A percentile compares a stretch with the other conserved stretches of the same genome.
Evolutionary conservation across 2,329 filamentous ascomycete genomes (phyloP).

Genomic region (Colletotrichum spaethianum): DNA sequence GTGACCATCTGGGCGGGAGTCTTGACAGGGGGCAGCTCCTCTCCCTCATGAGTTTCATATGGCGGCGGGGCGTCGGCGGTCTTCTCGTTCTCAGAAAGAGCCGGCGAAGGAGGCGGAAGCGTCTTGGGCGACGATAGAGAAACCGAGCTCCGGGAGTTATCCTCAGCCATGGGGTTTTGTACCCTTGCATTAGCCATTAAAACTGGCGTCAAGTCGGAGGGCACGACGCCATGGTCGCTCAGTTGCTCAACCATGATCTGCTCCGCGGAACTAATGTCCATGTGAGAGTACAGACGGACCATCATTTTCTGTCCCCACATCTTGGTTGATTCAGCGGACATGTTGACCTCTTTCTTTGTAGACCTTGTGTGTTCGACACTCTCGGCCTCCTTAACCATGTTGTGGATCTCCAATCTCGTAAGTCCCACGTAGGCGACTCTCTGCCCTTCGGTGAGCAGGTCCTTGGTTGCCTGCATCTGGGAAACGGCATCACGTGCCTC

Average conservation of each 20-base stretch:
- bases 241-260: conserved; percentile 99
- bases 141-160: conserved; percentile 13
- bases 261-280: conserved; percentile 93
- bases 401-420: conserved; percentile 83
- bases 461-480: conserved; percentile 96
- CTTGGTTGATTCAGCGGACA: conserved; percentile 82
- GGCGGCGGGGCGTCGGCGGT: conserved; percentile 68
- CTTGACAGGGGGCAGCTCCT: conserved; percentile 83
- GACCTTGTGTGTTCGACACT: conserved; percentile 72
- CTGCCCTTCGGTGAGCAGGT: conserved; percentile 94
- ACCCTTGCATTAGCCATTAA: conserved; percentile 94
- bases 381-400: conserved; percentile 80
- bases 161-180: conserved; percentile 87
- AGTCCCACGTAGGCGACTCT: conserved; percentile 96
- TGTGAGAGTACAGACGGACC: conserved; percentile 92
- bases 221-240: conserved; percentile 89
- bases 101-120: conserved; percentile 44
- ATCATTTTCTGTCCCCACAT: conserved; percentile 99
- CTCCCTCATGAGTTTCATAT: conserved; percentile 74
- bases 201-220: conserved; percentile 85
- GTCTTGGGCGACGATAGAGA: conserved; percentile 35
- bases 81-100: conserved; percentile 57
- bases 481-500: conserved; percentile 87
- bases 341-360: conserved; percentile 79
- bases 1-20: conserved; percentile 86